Evolutionary conservation across 2,329 filamentous ascomycete species (phyloP), one percentile per base, ranked within the genome.

Genomic region (Blumeriella jaapii): DNA sequence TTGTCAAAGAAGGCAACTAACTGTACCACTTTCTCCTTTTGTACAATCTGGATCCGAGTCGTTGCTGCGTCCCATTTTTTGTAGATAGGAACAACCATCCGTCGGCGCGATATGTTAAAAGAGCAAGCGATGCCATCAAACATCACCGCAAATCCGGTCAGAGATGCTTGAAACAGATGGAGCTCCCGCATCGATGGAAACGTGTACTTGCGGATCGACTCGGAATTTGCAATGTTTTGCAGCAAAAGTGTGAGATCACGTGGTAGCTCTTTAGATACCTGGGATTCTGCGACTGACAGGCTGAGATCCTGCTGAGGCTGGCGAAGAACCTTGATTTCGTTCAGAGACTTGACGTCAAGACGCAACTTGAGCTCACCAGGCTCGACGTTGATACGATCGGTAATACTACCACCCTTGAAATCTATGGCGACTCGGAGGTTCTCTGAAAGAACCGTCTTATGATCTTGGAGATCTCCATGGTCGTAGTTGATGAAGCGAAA

Each of bases 41-140:
- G 68, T 22, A 94, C 74, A 23, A 94, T 67, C 55, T 94, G 86
- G 6, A 94, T 65, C 22, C 87, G 75, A 6, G 83, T 83, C 23
- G 69, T 70, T n/a, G 69, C 74, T 2, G 86, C 82, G 54, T 93
- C 85, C 83, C 84, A 93, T 58, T 91, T 91, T 61, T 94, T 93
- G 62, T 93, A 82, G 46, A 94, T 89, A 0, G 84, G 84, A 11
- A 93, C 84, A 9, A 94, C 83, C 79, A 87, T 91, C 46, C 83
- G 74, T 31, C 83, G 75, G 18, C 86, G 76, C 1, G 86, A 78
- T 46, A 94, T 93, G 39, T 80, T 77, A 56, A 94, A 83, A 0
- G 74, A 76, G 6, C 70, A 65, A 5, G 84, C 84, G 34, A 82
- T 59, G 5, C 75, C 74, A 53, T 85, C 81, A 47, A 78, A 86